Evolutionary conservation across 148 eudicot genomes (phyloP).

Genomic region (Fagopyrum esculentum): DNA sequence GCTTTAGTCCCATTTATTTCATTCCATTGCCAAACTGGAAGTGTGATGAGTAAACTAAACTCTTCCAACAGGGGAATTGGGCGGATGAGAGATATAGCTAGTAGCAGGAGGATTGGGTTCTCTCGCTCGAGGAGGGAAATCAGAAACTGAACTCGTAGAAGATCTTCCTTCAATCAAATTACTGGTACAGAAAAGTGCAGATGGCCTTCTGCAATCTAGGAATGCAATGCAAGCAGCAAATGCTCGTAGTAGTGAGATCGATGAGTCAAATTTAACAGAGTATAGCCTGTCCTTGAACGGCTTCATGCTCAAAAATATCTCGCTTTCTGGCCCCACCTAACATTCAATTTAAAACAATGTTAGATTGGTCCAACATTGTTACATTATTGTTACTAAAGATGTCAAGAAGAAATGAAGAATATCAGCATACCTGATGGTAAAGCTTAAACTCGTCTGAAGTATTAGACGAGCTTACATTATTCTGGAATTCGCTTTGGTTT

Average conservation of each 20-base stretch:
- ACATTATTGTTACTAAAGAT: no score
- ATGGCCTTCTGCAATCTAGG: constrained; percentile 42
- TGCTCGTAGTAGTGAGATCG: constrained; percentile 64
- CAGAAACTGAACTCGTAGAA: constrained; percentile 19
- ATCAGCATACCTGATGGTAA: constrained; percentile 46
- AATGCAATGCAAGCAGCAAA: constrained; percentile 62
- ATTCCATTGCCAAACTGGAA: neutral
- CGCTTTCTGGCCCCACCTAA: constrained; percentile 42
- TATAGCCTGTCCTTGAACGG: constrained; percentile 56
- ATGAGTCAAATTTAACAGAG: constrained; percentile 62
- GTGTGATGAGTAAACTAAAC: constrained; percentile 17
- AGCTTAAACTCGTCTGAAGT: constrained; percentile 35
- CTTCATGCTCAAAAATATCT: constrained; percentile 42
- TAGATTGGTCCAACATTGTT: no score
- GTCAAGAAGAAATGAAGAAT: neutral
- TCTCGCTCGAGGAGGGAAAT: constrained; percentile 16
- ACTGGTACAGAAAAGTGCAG: constrained; percentile 14
- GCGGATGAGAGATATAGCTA: constrained; percentile 28
- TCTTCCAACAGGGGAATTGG: constrained; percentile 61
- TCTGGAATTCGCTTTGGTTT: constrained; percentile 22
- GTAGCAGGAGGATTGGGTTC: constrained; percentile 27
- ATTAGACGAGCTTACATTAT: neutral
- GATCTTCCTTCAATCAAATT: constrained; percentile 15
- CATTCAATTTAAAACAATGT: constrained; percentile 12
- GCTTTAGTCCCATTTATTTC: neutral